phyloP scores from a whole-genome alignment of 257 asterid genomes.

The Catharanthus roseus region DNA sequence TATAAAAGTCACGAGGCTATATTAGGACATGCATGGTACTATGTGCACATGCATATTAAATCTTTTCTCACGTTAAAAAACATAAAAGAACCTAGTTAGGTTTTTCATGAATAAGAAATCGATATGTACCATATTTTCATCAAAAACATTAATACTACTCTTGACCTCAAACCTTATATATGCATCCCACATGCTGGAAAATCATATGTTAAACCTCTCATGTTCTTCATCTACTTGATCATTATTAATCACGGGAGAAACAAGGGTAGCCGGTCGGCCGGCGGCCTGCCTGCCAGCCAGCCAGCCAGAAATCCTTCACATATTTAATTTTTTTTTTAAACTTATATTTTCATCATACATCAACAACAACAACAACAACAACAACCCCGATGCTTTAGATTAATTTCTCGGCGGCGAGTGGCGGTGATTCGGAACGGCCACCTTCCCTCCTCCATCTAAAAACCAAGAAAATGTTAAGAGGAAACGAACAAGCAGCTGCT shows the following conservation, averaged over 20 bases:
- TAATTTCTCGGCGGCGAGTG: too few relatives aligned
- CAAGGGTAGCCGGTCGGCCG: too few relatives aligned
- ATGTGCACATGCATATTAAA: constrained; percentile 26
- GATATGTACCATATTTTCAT: constrained; percentile 21
- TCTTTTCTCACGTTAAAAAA: constrained; percentile 4
- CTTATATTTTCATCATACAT: too few relatives aligned
- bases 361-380: too few relatives aligned
- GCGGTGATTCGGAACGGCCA: background rate
- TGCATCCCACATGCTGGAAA: constrained; percentile 24
- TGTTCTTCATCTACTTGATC: constrained; percentile 3
- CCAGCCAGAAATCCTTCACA: too few relatives aligned
- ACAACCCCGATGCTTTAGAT: too few relatives aligned
- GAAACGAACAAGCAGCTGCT: constrained; percentile 1
- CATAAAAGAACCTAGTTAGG: constrained; percentile 25
- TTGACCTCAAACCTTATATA: constrained; percentile 16
- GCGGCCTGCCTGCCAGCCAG: too few relatives aligned
- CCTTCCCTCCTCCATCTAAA: background rate
- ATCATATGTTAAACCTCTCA: background rate
- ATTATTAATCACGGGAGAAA: background rate
- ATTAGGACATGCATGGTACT: constrained; percentile 3
- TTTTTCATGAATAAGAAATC: constrained; percentile 11
- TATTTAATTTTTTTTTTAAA: too few relatives aligned
- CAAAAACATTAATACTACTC: background rate
- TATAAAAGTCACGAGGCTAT: constrained; percentile 9
- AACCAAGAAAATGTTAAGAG: background rate